Percentiles rank a stretch among this genome's conserved stretches.
Conservation (phyloP, 805 yeast genomes). For the Suhomyces faveliae region DNA sequence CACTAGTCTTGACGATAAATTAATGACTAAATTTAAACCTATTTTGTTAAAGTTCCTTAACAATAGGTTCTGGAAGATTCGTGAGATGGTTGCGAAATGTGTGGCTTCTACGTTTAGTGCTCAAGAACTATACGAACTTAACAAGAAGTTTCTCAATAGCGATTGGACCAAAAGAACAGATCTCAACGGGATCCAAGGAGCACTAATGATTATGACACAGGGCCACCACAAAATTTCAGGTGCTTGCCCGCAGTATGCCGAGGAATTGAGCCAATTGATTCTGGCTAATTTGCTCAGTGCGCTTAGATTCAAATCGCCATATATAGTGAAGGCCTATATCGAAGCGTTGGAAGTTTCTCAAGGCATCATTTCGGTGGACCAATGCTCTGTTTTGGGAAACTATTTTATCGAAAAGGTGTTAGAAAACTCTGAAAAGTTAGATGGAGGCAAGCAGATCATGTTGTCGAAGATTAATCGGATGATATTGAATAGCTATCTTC, state of each 20-base stretch:
- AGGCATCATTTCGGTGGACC: conserved; percentile 3
- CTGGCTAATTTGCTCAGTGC: conserved; percentile 12
- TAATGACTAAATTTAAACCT: conserved; percentile 50
- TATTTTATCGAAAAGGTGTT: conserved; percentile 35
- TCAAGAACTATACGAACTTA: conserved; percentile 12
- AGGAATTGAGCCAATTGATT: not conserved
- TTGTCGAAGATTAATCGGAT: conserved; percentile 24
- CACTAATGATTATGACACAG: conserved; percentile 21
- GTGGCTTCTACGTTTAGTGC: conserved; percentile 47
- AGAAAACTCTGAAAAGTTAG: conserved; percentile 21
- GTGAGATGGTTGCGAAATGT: conserved; percentile 83
- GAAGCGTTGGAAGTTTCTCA: conserved; percentile 15
- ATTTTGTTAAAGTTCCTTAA: conserved; percentile 40
- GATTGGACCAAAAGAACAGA: conserved; percentile 4
- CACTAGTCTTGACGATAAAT: conserved; percentile 50
- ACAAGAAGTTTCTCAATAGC: conserved; percentile 22
- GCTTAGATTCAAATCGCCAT: conserved; percentile 22
- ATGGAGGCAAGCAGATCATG: conserved; percentile 53
- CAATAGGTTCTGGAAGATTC: conserved; percentile 70
- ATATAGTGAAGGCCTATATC: conserved; percentile 34
- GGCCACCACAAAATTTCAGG: conserved; percentile 3
- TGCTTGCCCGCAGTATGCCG: conserved; percentile 2
- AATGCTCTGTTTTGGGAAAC: conserved; percentile 22
- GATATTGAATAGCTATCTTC: not conserved
- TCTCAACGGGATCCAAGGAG: conserved; percentile 9